Base-by-base conservation (phyloP, 805 yeast species). In the Myxozyma neglecta region DNA sequence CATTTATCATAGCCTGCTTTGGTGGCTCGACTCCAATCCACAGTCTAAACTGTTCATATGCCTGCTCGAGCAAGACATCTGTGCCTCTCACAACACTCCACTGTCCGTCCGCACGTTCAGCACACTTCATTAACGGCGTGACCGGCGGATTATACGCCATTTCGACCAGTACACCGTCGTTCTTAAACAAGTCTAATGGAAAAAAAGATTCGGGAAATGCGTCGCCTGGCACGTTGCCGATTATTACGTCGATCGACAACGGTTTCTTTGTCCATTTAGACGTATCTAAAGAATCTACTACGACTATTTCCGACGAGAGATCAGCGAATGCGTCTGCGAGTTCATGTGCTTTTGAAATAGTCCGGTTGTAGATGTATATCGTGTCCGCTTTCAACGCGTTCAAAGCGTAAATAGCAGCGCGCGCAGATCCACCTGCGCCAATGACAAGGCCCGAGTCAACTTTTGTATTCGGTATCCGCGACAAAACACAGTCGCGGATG, bases 401-500 rank as follows among this genome's bases (percentile, higher is more conserved):
- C 67, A 94, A 80, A 0, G 99, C 97, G 73, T 83, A 91, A 14
- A 89, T 84, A 0, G 97, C 98, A 46, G 99, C 97, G 70, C 97
- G 83, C 0, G 97, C 86, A 32, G 99, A 92, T 48, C 99, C 99
- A 46, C 99, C 99, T 20, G 97, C 97, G 55, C 99, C 99, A 66
- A 94, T 79, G 49, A 94, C 88, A 96, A 80, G 91, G 75, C 64
- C 84, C 71, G 72, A 85, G 82, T 68, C 91, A 79, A 1, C 97
- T 97, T 72, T 82, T 89, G 34, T 29, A 14, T 96, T 72, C 96
- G 82, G 0, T 96, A 85, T 10, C 11, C 10, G 37, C 49, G 76
- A 72, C 68, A 91, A 32, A 6, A 50, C 84, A 1, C 97, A 83
- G 63, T 86, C 82, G 50, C 78, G 79, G 68, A 94, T 89, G 10